Evolutionary conservation across 805 yeast genomes (phyloP), one percentile per base, ranked within the genome.

Genomic region (Candida namnaoensis): DNA sequence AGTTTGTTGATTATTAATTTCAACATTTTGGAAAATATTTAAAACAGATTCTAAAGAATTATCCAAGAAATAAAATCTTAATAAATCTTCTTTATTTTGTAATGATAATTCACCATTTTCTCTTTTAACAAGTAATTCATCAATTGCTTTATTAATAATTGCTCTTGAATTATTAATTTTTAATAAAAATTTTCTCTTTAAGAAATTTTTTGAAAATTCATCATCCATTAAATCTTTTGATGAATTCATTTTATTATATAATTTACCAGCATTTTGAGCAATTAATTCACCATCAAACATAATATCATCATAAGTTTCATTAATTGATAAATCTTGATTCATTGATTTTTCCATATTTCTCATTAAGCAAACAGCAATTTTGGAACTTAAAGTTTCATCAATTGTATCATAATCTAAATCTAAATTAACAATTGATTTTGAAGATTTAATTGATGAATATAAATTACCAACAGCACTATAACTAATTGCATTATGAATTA

Each of bases 291-390:
- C 93, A 61, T 83, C 91, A 56, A 80, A 82, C 58, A 84, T 70
- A 38, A 84, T 65, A 47, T 84, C 91, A 56, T 73, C 84, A 34
- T 65, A 49, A 5, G 64, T 44, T 23, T 60, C 69, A 38, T 43
- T 46, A 23, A 38, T 27, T 40, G 47, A 48, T 43, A 57, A 60
- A 30, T 53, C 54, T 10, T 61, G 49, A 36, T 64, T 62, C 41
- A 81, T 61, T n/a, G 72, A 67, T 34, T 65, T 60, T 50, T 82
- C 88, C 82, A 88, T 81, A 58, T 90, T 90, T 51, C 82, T 74
- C 81, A 90, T 80, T 38, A 93, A 75, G 50, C 83, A 80, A 36
- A 85, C 70, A 1, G 95, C 93, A 44, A 88, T 74, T 52, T 80
- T 74, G 35, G 88, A 84, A 52, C 76, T 78, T 47, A 82, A 71